These are phyloP conservation scores for Helminthosporium solani DNA, from an alignment of 2,329 filamentous ascomycete genomes.

Conservation along the genomic window DNA sequence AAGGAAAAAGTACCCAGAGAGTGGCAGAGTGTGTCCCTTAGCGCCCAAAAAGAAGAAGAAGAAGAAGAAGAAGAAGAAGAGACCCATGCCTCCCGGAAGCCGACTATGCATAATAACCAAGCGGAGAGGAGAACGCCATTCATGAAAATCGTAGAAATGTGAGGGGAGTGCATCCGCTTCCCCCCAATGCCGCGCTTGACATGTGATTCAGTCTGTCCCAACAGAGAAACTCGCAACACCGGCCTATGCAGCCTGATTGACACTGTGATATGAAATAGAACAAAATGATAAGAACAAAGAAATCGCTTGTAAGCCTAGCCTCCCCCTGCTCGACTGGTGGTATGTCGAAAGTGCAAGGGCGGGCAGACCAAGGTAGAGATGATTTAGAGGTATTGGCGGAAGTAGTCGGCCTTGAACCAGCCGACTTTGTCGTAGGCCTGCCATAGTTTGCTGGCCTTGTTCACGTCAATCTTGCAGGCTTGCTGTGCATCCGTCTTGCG, in stretches of 20 bases:
- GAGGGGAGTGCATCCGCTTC: constrained; percentile 11
- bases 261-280: constrained; percentile 18
- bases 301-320: too few relatives aligned
- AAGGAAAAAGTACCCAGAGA: constrained; percentile 18
- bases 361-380: not conserved
- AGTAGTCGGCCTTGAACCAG: constrained; percentile 67
- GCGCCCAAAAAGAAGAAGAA: constrained; percentile 5
- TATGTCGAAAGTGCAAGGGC: too few relatives aligned
- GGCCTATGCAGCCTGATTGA: constrained; percentile 31
- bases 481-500: constrained; percentile 94
- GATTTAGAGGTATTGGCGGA: constrained; percentile 47
- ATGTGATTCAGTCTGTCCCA: constrained; percentile 26
- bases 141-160: constrained; percentile 26
- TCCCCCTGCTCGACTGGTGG: too few relatives aligned
- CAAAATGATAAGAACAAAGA: constrained; percentile 3
- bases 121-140: constrained; percentile 24
- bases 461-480: constrained; percentile 97
- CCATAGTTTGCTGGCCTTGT: constrained; percentile 94
- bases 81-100: constrained; percentile 14
- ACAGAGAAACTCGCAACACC: constrained; percentile 18
- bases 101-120: constrained; percentile 22
- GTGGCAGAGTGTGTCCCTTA: constrained; percentile 1
- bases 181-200: constrained; percentile 20
- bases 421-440: constrained; percentile 82
- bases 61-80: constrained; percentile 7